Base-by-base conservation (phyloP, 78 protist species). In the Ministeria vibrans region DNA sequence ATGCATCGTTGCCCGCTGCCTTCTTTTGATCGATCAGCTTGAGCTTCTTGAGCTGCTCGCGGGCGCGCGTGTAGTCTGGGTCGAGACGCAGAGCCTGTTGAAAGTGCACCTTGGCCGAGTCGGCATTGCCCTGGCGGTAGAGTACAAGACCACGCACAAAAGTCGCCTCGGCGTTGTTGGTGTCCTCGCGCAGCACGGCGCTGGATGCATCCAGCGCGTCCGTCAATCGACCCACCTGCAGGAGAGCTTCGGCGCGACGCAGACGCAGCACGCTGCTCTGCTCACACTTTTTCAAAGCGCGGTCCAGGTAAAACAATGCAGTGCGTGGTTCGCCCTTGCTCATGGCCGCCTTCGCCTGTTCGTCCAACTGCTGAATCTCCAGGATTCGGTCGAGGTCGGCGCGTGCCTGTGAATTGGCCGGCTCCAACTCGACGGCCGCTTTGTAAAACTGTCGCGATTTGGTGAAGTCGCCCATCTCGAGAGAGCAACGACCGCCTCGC, bases 391-490 rank as follows among this genome's bases (percentile, higher is more conserved):
- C 30, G 63, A 55, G 22, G 63, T 55, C 34, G 28, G 30, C 30
- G 30, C 63, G 30, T 9, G 63, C 63, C n/a, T n/a, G n/a, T n/a
- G n/a, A n/a, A n/a, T n/a, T n/a, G n/a, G n/a, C n/a, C n/a, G n/a
- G n/a, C n/a, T n/a, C n/a, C n/a, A n/a, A n/a, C n/a, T n/a, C n/a
- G n/a, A n/a, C n/a, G n/a, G n/a, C n/a, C n/a, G n/a, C n/a, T n/a
- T n/a, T n/a, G n/a, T n/a, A n/a, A n/a, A n/a, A n/a, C 74, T 23
- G 74, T 18, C 28, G 74, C 74, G 39, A 69, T 69, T 69, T 69
- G 44, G 74, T 32, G 30, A 22, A 69, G 23, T 32, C 74, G n/a
- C n/a, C 25, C 74, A 69, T 69, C 74, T 69, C n/a, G 25, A 25
- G 38, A 0, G 30, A 69, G 18, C 28, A 22, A 32, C 74, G 18